Evolutionary conservation across 2,329 filamentous ascomycete species (phyloP).

Genomic region (Neonectria hederae): DNA sequence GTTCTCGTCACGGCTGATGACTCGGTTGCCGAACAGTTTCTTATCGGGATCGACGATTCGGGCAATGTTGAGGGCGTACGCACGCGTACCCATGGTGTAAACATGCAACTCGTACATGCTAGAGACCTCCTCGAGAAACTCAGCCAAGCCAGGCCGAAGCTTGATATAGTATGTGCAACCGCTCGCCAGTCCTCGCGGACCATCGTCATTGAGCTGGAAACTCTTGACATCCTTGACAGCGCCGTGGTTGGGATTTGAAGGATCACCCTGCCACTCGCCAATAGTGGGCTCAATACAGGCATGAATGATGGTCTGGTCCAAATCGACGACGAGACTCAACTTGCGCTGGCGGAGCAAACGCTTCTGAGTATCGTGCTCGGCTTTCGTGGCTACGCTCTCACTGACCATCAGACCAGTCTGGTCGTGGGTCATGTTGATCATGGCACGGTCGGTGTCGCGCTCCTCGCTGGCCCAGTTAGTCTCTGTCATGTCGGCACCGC

Average conservation of each 20-base stretch:
- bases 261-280: constrained; percentile 92
- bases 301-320: constrained; percentile 98
- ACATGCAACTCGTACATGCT: constrained; percentile 94
- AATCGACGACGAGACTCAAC: constrained; percentile 92
- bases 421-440: constrained; percentile 94
- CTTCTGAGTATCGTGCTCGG: constrained; percentile 87
- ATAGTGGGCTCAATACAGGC: constrained; percentile 97
- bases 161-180: constrained; percentile 99
- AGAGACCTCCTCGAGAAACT: constrained; percentile 82
- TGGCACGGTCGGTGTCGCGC: constrained; percentile 83
- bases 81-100: constrained; percentile 98
- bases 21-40: constrained; percentile 90
- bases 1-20: constrained; percentile 97
- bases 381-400: constrained; percentile 78
- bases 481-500: constrained; percentile 96
- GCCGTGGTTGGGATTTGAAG: constrained; percentile 87
- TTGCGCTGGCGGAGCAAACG: constrained; percentile 83
- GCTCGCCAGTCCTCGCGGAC: constrained; percentile 71
- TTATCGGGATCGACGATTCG: constrained; percentile 91
- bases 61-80: constrained; percentile 93
- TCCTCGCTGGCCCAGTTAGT: constrained; percentile 83
- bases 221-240: constrained; percentile 87
- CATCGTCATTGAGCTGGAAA: constrained; percentile 91
- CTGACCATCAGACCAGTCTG: constrained; percentile 89
- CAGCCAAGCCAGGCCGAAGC: constrained; percentile 84